Evolutionary conservation across 768 basidiomycete species (phyloP).

Genomic region (Clitopilus hobsonii): DNA sequence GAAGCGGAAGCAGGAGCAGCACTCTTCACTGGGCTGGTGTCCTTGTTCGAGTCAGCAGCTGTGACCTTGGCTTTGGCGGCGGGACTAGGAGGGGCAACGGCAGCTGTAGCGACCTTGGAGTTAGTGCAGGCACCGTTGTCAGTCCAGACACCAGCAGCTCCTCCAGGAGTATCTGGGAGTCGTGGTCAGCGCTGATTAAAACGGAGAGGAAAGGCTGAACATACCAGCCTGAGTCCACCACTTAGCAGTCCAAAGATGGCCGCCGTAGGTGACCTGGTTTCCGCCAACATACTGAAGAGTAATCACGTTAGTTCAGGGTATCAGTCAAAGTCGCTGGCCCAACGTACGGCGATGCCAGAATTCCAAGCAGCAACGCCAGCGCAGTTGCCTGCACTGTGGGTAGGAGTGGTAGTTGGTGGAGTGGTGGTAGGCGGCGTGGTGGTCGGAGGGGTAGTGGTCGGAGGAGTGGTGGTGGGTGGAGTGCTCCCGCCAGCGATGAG

Average conservation of each 20-base stretch:
- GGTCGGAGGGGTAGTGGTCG: conserved; percentile 4
- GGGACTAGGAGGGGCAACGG: neutral
- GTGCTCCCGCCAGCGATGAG: conserved; percentile 11
- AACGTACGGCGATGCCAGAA: conserved; percentile 30
- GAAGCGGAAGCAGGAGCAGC: neutral
- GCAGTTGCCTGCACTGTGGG: conserved; percentile 27
- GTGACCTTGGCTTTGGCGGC: conserved; percentile 7
- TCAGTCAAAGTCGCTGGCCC: neutral
- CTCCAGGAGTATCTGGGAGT: conserved; percentile 9
- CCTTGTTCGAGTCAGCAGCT: neutral
- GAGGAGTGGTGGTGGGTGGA: conserved; percentile 13
- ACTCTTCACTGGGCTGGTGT: conserved; percentile 1
- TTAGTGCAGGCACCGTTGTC: conserved; percentile 25
- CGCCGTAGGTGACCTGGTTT: conserved; percentile 37
- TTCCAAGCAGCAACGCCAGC: conserved; percentile 37
- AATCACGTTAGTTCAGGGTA: neutral
- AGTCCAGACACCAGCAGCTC: conserved; percentile 27
- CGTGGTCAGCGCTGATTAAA: neutral
- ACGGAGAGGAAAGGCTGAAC: conserved; percentile 10
- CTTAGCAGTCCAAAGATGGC: conserved; percentile 44
- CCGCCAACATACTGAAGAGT: conserved; percentile 37
- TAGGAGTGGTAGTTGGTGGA: conserved; percentile 6
- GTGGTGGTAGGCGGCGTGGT: conserved; percentile 5
- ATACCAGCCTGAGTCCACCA: conserved; percentile 43
- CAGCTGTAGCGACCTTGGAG: conserved; percentile 4